Percentiles rank a stretch among this genome's conserved stretches.
These are phyloP conservation scores for Paramecium octaurelia DNA, from an alignment of 73 alveolate species.

Conservation along the genomic window DNA sequence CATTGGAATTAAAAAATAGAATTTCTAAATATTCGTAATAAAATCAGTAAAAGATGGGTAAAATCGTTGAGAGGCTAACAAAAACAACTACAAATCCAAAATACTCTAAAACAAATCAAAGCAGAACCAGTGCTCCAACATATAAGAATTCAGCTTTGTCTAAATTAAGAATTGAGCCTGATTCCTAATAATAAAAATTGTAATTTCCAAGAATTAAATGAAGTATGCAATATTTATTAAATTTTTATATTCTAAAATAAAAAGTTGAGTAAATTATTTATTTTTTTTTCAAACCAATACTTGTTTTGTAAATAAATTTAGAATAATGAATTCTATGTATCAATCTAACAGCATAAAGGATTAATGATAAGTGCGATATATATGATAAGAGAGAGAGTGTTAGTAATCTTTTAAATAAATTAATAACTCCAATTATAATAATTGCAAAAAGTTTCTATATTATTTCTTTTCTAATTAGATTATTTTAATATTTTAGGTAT, in stretches of 20 bases:
- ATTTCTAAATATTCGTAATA: neutral
- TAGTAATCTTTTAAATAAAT: no score
- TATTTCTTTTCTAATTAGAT: no score
- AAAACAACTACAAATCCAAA: neutral
- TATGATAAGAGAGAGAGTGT: no score
- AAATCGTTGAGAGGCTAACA: neutral
- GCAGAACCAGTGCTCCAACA: neutral
- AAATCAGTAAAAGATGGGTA: neutral
- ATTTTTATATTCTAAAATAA: neutral
- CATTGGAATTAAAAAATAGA: neutral
- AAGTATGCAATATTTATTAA: neutral
- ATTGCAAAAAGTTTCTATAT: neutral
- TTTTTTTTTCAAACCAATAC: no score
- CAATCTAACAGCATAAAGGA: no score
- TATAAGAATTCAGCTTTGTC: neutral
- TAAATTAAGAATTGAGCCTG: conserved; percentile 18
- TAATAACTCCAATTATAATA: no score
- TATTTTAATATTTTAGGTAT: no score
- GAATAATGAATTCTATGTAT: neutral
- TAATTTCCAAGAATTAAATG: conserved; percentile 44
- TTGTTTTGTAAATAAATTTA: no score
- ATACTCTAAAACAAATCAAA: neutral
- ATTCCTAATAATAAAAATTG: neutral
- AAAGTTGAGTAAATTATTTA: no score
- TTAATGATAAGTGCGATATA: no score